Conservation (phyloP, 768 basidiomycete species). For the Fibroporia radiculosa region DNA sequence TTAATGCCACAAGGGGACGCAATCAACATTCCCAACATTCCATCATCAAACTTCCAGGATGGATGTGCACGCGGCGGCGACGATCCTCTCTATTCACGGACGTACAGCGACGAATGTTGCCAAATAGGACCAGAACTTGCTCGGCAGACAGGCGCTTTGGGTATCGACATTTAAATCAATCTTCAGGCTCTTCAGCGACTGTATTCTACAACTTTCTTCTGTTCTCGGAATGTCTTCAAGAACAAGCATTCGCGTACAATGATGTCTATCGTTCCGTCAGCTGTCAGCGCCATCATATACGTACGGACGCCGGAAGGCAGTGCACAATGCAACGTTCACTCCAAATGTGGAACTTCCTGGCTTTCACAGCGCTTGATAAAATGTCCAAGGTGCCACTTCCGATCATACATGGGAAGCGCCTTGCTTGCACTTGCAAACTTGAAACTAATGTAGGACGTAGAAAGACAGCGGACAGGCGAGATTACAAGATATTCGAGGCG, state of each 20-base stretch:
- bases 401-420: constrained; percentile 1
- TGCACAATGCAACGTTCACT: background rate
- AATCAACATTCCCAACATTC: no score
- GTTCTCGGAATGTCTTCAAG: background rate
- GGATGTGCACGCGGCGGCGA: no score
- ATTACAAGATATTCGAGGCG: constrained; percentile 50
- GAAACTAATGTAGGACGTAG: constrained; percentile 20
- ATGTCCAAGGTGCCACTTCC: background rate
- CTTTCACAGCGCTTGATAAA: background rate
- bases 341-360: background rate
- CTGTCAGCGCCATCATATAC: background rate
- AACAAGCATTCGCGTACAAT: background rate
- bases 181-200: no score
- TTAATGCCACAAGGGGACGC: no score
- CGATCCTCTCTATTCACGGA: no score
- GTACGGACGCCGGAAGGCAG: background rate
- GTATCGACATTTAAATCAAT: no score
- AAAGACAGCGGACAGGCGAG: constrained; percentile 29
- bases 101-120: no score
- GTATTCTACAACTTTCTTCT: background rate
- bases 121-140: no score
- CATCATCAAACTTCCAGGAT: no score
- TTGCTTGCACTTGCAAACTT: constrained; percentile 10
- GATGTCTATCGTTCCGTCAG: no score
- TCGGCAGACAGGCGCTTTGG: no score